Evolutionary conservation across 345 rosid species (phyloP).

Genomic region (Adansonia digitata): DNA sequence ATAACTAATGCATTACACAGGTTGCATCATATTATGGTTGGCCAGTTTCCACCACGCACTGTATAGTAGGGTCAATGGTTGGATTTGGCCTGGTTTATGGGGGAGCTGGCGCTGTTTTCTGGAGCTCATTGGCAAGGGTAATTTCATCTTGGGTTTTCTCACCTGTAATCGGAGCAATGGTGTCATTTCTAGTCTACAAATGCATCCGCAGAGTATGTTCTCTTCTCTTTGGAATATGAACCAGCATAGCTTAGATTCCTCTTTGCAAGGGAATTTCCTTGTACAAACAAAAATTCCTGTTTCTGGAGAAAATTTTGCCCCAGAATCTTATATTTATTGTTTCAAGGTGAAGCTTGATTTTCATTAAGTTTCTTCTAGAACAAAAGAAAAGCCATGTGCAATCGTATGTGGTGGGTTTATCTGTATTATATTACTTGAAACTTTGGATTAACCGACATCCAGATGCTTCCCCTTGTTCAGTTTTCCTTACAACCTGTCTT

Average conservation of each 20-base stretch:
- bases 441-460: not conserved
- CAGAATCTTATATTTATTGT: not conserved
- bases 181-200: conserved; percentile 87
- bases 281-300: too few species aligned
- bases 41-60: conserved; percentile 98
- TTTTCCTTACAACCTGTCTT: conserved; percentile 7
- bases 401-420: not conserved
- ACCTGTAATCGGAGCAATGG: conserved; percentile 80
- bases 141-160: conserved; percentile 95
- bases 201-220: conserved; percentile 86
- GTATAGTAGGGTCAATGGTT: conserved; percentile 96
- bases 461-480: too few species aligned
- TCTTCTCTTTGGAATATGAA: not conserved
- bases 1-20: conserved; percentile 27
- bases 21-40: conserved; percentile 88
- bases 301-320: not conserved
- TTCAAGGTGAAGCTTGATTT: not conserved
- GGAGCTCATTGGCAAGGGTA: conserved; percentile 90
- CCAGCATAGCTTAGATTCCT: not conserved
- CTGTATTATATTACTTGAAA: not conserved
- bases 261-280: not conserved
- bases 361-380: not conserved
- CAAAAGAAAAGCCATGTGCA: not conserved
- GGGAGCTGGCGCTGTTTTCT: conserved; percentile 90
- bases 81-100: conserved; percentile 95